A percentile compares a stretch with the other conserved stretches of the same genome.
Evolutionary conservation across 169 alveolate species (phyloP).

Genomic region (Theileria orientalis): DNA sequence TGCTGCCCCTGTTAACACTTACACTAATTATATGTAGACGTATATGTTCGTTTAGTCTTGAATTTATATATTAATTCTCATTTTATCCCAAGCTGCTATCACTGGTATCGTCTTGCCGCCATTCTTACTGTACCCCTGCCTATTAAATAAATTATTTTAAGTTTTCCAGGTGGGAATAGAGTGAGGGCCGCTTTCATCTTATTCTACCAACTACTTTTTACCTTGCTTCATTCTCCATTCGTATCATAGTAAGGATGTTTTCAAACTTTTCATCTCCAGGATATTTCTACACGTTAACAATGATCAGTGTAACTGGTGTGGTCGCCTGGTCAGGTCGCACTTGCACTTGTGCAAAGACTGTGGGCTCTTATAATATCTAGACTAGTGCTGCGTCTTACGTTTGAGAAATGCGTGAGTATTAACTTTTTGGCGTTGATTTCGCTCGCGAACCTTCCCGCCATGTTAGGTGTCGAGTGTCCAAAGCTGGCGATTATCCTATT

Average conservation of each 20-base stretch:
- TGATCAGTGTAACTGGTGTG: background rate
- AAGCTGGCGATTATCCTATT: conserved; percentile 20
- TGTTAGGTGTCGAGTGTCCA: conserved; percentile 74
- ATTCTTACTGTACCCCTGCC: background rate
- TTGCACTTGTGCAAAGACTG: too few relatives aligned
- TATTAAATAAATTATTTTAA: background rate
- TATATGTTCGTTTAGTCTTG: background rate
- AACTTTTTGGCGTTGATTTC: conserved; percentile 58
- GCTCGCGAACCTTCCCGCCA: conserved; percentile 75
- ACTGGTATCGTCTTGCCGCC: background rate
- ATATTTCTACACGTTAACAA: conserved; percentile 22
- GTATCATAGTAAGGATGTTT: conserved; percentile 48
- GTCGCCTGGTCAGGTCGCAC: too few relatives aligned
- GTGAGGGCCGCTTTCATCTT: too few relatives aligned
- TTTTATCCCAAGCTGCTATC: conserved; percentile 33
- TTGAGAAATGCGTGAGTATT: conserved; percentile 74
- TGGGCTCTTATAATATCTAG: too few relatives aligned
- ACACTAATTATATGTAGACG: conserved; percentile 2
- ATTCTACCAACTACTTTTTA: background rate
- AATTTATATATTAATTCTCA: background rate
- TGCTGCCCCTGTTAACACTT: background rate
- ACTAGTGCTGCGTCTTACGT: background rate
- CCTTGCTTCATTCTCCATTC: conserved; percentile 62
- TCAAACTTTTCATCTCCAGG: conserved; percentile 55
- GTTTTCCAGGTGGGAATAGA: background rate